Evolutionary conservation across 306 rosid genomes (phyloP).

Genomic region (Datisca glomerata): DNA sequence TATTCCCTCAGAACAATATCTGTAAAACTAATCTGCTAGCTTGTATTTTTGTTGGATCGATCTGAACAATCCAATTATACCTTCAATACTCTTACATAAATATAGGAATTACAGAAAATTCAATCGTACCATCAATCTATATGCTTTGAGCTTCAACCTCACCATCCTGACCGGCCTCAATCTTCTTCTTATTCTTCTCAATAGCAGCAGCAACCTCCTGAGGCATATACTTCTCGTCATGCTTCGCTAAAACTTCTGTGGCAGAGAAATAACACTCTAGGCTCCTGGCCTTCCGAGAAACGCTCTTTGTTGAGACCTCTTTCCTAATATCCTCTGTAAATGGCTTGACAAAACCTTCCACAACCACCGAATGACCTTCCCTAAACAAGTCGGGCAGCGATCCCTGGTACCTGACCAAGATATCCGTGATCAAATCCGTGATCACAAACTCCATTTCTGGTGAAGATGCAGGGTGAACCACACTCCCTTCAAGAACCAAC

Average conservation of each 20-base stretch:
- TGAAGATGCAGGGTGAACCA: constrained; percentile 56
- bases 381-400: constrained; percentile 78
- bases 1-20: background rate
- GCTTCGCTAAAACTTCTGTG: constrained; percentile 82
- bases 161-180: constrained; percentile 17
- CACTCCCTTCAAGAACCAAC: constrained; percentile 83
- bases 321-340: constrained; percentile 49
- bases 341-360: constrained; percentile 80
- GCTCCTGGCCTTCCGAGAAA: constrained; percentile 58
- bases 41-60: no score
- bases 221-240: constrained; percentile 93
- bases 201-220: constrained; percentile 70
- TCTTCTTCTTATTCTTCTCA: constrained; percentile 78
- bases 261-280: constrained; percentile 66
- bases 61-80: background rate
- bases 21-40: no score
- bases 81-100: background rate
- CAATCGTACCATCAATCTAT: background rate
- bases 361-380: constrained; percentile 90
- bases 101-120: background rate
- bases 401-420: constrained; percentile 62
- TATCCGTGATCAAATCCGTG: constrained; percentile 81
- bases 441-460: constrained; percentile 74
- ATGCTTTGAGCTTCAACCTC: background rate
- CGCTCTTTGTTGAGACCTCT: constrained; percentile 37